Conservation (phyloP, 768 basidiomycete genomes). For the Galerina sulciceps region DNA sequence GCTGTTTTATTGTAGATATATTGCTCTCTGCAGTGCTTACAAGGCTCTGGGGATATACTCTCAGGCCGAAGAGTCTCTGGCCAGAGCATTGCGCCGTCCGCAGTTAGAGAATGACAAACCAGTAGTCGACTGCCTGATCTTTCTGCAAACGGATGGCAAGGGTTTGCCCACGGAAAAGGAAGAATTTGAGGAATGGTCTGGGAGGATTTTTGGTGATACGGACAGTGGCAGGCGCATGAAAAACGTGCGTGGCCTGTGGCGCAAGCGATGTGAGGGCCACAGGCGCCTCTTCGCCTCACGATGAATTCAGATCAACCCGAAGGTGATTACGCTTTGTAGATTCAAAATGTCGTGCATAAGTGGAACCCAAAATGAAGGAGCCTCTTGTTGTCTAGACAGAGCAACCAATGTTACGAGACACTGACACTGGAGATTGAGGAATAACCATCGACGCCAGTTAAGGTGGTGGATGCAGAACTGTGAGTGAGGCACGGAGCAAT, state of each 20-base stretch:
- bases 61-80: constrained; percentile 15
- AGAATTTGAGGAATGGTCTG: not conserved
- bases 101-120: constrained; percentile 14
- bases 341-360: no score
- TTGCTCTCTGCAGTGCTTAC: constrained; percentile 18
- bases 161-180: constrained; percentile 6
- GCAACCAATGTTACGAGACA: no score
- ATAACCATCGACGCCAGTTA: no score
- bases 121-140: constrained; percentile 19
- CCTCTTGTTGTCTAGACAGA: constrained; percentile 70
- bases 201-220: not conserved
- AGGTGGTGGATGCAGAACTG: no score
- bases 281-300: no score
- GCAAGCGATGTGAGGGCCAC: not conserved
- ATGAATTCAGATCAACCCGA: no score
- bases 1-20: constrained; percentile 8
- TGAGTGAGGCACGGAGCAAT: constrained; percentile 64
- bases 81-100: constrained; percentile 9
- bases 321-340: no score
- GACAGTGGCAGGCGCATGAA: not conserved
- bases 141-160: constrained; percentile 17
- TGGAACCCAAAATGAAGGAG: constrained; percentile 55
- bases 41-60: constrained; percentile 11
- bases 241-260: not conserved
- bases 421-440: no score